Percentiles rank a stretch among this genome's conserved stretches.
Evolutionary conservation across 2,329 filamentous ascomycete genomes (phyloP).

Genomic region (Aspergillus brasiliensis): DNA sequence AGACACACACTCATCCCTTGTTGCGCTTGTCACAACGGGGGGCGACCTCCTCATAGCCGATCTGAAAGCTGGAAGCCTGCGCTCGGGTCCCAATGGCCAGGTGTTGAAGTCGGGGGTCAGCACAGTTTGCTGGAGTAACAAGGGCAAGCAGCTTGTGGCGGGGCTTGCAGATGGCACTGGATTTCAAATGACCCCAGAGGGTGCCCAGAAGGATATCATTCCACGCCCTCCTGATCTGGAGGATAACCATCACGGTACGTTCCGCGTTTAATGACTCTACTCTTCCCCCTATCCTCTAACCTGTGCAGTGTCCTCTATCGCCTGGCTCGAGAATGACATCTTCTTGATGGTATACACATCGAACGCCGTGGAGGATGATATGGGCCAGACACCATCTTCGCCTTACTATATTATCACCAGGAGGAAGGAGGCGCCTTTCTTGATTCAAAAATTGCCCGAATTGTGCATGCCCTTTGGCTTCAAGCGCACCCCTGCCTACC

Average conservation of each 20-base stretch:
- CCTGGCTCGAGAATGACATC: conserved; percentile 85
- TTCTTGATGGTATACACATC: conserved; percentile 80
- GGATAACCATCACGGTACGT: conserved; percentile 66
- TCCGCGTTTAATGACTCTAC: not conserved
- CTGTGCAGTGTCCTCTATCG: conserved; percentile 68
- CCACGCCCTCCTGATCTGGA: conserved; percentile 72
- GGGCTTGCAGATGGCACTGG: conserved; percentile 79
- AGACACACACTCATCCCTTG: conserved; percentile 63
- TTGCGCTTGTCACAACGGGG: conserved; percentile 76
- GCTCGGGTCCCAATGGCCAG: conserved; percentile 62
- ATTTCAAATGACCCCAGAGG: conserved; percentile 80
- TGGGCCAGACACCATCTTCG: conserved; percentile 59
- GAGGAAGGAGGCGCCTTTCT: conserved; percentile 62
- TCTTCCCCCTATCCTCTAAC: conserved; percentile 13
- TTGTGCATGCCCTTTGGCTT: conserved; percentile 72
- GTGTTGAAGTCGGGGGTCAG: conserved; percentile 74
- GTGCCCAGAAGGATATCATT: conserved; percentile 74
- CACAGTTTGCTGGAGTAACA: conserved; percentile 87
- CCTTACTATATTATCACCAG: conserved; percentile 80
- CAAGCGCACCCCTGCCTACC: conserved; percentile 68
- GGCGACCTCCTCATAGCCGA: conserved; percentile 86
- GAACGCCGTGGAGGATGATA: conserved; percentile 55
- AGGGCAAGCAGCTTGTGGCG: conserved; percentile 88
- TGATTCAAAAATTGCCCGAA: conserved; percentile 73
- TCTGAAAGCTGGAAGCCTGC: conserved; percentile 66